These are phyloP conservation scores for Ustilago hordei DNA, from an alignment of 1,284 basidiomycete species.

Conservation along the genomic window DNA sequence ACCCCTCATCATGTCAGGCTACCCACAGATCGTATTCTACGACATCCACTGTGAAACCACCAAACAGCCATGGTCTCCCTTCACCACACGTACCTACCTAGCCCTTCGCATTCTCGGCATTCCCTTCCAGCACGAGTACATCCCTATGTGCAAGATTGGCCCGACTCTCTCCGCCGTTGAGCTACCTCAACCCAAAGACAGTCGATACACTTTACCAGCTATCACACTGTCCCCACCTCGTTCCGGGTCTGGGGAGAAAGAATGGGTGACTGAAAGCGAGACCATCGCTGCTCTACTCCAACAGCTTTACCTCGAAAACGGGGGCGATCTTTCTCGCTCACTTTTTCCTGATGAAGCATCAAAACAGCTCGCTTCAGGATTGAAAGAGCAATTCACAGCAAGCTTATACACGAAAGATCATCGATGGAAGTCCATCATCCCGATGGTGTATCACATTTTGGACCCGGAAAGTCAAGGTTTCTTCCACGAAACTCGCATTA, in stretches of 20 bases:
- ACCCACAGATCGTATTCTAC: constrained; percentile 34
- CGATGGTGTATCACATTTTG: constrained; percentile 23
- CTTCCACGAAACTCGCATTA: constrained; percentile 16
- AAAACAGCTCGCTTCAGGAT: not conserved
- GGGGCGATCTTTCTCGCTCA: constrained; percentile 15
- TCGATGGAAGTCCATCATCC: constrained; percentile 27
- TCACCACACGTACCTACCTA: constrained; percentile 34
- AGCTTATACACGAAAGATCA: constrained; percentile 4
- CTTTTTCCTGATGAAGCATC: constrained; percentile 24
- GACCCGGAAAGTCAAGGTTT: constrained; percentile 29
- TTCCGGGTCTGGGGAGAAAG: not conserved
- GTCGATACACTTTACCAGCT: constrained; percentile 23
- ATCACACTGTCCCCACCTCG: constrained; percentile 22
- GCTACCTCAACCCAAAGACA: not conserved
- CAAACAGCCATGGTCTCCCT: constrained; percentile 38
- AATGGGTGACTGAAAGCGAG: constrained; percentile 30
- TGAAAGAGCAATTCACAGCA: constrained; percentile 1
- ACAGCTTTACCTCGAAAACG: constrained; percentile 23
- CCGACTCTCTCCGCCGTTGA: constrained; percentile 9
- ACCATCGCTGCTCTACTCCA: constrained; percentile 28
- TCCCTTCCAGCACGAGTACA: constrained; percentile 17
- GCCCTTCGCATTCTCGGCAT: constrained; percentile 35
- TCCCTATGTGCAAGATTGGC: constrained; percentile 27
- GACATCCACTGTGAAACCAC: constrained; percentile 33
- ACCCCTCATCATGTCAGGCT: constrained; percentile 14